Conservation (phyloP, 169 alveolate species). For the Plasmodium fragile region DNA sequence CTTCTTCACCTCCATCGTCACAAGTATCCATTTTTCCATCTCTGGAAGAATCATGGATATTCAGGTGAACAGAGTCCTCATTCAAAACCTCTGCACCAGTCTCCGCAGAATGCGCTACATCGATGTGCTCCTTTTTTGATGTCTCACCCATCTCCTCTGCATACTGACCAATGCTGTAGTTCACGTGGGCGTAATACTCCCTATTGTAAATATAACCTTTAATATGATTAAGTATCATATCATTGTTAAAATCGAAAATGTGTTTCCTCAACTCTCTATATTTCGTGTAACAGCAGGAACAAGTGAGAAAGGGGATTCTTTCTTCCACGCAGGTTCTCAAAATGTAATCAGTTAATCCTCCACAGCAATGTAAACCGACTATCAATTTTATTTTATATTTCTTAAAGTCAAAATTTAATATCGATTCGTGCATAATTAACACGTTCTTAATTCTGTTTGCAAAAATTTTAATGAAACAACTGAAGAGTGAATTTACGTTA, state of each 20-base stretch:
- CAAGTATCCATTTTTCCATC: background rate
- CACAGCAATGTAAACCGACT: slow-evolving; percentile 73
- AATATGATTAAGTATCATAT: slow-evolving; percentile 44
- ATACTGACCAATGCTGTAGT: background rate
- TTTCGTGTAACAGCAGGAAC: slow-evolving; percentile 73
- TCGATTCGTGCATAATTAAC: slow-evolving; percentile 61
- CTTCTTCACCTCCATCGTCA: background rate
- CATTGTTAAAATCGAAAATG: slow-evolving; percentile 67
- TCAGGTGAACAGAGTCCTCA: background rate
- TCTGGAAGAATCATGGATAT: background rate
- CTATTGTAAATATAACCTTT: slow-evolving; percentile 34
- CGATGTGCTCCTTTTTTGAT: background rate
- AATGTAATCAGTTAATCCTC: slow-evolving; percentile 68
- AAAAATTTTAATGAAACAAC: slow-evolving; percentile 63
- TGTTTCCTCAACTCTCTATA: slow-evolving; percentile 53
- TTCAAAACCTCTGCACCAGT: background rate
- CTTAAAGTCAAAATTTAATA: slow-evolving; percentile 66
- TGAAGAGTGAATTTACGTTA: slow-evolving; percentile 60
- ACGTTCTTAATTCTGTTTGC: slow-evolving; percentile 43
- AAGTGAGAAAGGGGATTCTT: slow-evolving; percentile 60
- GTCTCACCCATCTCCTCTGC: background rate
- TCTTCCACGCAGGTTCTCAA: slow-evolving; percentile 43
- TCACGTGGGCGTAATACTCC: background rate
- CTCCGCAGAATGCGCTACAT: background rate
- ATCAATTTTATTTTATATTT: slow-evolving; percentile 63